Evolutionary conservation across 257 asterid species (phyloP), one percentile per base, ranked within the genome.

Genomic region (Solanum pennellii): DNA sequence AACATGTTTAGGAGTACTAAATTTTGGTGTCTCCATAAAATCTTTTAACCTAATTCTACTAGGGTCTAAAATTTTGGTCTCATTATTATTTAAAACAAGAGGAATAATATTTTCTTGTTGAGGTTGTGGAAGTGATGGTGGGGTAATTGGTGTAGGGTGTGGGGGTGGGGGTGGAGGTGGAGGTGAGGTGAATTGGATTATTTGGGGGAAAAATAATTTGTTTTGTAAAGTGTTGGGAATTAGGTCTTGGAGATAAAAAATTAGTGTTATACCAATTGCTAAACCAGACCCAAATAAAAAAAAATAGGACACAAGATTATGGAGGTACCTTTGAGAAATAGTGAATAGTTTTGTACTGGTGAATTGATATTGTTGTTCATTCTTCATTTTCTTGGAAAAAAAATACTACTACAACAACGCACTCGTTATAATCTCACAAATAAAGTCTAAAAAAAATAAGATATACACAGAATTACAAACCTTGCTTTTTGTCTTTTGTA

Each of bases 221-320:
- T 35, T 14, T 66, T 79, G 87, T 77, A 88, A 29, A 12, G 59
- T n/a, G 87, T 86, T 89, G 14, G 89, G 60, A 56, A 56, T 56
- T 14, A 93, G 86, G 18, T 91, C 87, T 82, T 88, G 86, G 68
- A 94, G 92, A 49, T 90, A 93, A 72, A 89, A 90, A 60, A 92
- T 90, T 9, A 94, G 35, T 1, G 94, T 85, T 14, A 93, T 90
- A 83, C 98, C 99, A 12, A 95, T 88, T 12, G 91, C 94, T 42
- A 96, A 71, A 52, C 99, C 98, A 37, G 91, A 93, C 15, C 95
- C 94, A 85, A 96, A 93, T 66, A 94, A 89, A 8, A 96, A 82
- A 79, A 93, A 92, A 89, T 90, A 95, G 1, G 89, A 33, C 0
- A 94, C 29, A 39, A 95, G 76, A 91, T 60, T 91, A 1, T 93